A percentile compares a stretch with the other conserved stretches of the same genome.
Conservation (phyloP, 345 rosid genomes). For the Eucalyptus viminalis region DNA sequence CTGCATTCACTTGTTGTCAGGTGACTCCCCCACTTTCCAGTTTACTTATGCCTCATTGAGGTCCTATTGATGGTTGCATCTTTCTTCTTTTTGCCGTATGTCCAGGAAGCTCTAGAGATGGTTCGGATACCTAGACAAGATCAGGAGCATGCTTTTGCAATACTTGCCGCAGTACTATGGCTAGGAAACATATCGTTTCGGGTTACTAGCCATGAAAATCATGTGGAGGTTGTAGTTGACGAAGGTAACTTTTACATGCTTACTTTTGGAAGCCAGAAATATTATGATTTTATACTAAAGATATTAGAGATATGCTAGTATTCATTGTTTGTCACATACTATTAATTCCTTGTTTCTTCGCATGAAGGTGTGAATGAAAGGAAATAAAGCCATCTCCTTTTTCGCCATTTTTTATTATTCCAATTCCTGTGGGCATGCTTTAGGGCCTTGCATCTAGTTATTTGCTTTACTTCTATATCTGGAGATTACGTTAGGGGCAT, state of each 20-base stretch:
- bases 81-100: background rate
- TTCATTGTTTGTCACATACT: background rate
- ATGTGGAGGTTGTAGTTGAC: conserved; percentile 66
- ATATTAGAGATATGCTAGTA: background rate
- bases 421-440: background rate
- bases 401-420: background rate
- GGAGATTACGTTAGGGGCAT: background rate
- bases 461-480: background rate
- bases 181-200: conserved; percentile 78
- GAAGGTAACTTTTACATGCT: conserved; percentile 44
- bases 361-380: background rate
- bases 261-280: background rate
- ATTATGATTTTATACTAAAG: background rate
- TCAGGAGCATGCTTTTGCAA: conserved; percentile 63
- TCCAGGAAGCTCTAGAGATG: conserved; percentile 69
- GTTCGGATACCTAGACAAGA: conserved; percentile 61
- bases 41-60: background rate
- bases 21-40: background rate
- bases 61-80: background rate
- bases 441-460: background rate
- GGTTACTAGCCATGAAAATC: conserved; percentile 65
- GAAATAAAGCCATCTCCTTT: background rate
- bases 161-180: conserved; percentile 91
- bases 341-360: background rate
- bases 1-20: background rate